Conservation (phyloP, 2,329 filamentous ascomycete genomes). For the Phialophora verrucosa region DNA sequence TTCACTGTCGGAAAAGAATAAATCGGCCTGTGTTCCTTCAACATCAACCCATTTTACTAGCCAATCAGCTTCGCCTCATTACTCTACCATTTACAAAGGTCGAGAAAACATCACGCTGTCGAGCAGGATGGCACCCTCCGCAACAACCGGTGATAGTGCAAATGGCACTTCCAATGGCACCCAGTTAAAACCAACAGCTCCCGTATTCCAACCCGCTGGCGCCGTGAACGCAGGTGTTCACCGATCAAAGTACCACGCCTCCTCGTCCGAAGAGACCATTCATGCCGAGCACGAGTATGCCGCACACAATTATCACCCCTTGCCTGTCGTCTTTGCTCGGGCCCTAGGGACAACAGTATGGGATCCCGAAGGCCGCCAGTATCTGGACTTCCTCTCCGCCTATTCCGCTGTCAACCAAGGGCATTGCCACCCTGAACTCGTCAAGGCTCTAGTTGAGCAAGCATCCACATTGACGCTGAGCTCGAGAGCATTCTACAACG, state of each 20-base stretch:
- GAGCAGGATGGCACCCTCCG: slow-evolving; percentile 32
- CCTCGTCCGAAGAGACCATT: slow-evolving; percentile 81
- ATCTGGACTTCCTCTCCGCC: slow-evolving; percentile 96
- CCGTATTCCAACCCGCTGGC: slow-evolving; percentile 47
- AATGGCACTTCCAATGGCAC: slow-evolving; percentile 31
- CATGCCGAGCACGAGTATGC: slow-evolving; percentile 80
- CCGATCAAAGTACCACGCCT: slow-evolving; percentile 68
- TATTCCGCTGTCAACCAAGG: slow-evolving; percentile 99
- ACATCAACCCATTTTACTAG: slow-evolving; percentile 6
- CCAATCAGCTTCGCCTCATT: slow-evolving; percentile 30
- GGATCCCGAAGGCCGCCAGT: slow-evolving; percentile 95
- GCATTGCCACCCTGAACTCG: slow-evolving; percentile 94
- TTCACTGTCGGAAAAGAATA: slow-evolving; percentile 10
- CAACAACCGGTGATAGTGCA: slow-evolving; percentile 25
- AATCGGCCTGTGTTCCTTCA: slow-evolving; percentile 10
- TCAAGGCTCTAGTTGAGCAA: slow-evolving; percentile 88
- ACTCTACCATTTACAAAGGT: slow-evolving; percentile 1
- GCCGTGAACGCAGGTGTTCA: slow-evolving; percentile 40
- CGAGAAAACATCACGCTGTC: neutral
- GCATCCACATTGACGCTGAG: slow-evolving; percentile 87
- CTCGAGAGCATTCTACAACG: slow-evolving; percentile 95
- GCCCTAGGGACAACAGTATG: slow-evolving; percentile 88
- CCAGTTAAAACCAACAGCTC: slow-evolving; percentile 49
- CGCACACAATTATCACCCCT: slow-evolving; percentile 98
- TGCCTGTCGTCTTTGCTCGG: slow-evolving; percentile 89